Base-by-base conservation (phyloP, 331 rosid species). In the Cydonia oblonga region DNA sequence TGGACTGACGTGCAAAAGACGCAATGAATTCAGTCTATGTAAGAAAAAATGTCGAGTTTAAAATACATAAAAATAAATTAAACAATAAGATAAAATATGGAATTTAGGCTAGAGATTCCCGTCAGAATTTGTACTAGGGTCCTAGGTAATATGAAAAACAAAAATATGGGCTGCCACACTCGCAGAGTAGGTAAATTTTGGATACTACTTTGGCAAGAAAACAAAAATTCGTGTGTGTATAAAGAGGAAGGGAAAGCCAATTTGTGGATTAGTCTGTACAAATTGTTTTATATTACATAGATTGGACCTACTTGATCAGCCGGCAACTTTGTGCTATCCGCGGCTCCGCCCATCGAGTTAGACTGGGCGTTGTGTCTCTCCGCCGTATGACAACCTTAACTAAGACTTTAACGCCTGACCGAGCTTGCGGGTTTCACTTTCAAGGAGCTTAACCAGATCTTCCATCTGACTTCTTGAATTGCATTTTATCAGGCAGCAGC, bases 311-410 rank as follows among this genome's bases (percentile, higher is more conserved):
- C 28, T 35, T 20, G 18, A 32, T 32, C 22, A 32, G 28, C 28
- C 28, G 28, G 49, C 68, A 33, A 3, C 54, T 64, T 32, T 33
- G 68, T 64, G 68, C 49, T 3, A 60, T 62, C 70, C 42, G 42
- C 42, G 42, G 42, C 42, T 70, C 74, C 70, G 80, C 42, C 66
- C 74, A 28, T 66, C 44, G 75, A 23, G 15, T 26, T 66, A 35
- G 62, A 28, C 70, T 15, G n/a, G 18, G 7, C n/a, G 52, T 15
- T 15, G 52, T 14, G 42, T 38, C 18, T 2, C 18, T 5, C 2
- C 51, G 42, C 3, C 2, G 9, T 3, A 3, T 0, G 15, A 13
- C 51, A 42, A 42, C 51, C 1, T 42, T 9, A 35, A 0, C 2
- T 4, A 42, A 4, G 18, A 42, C 0, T 9, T 35, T 35, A 2